These are phyloP conservation scores for Penicillium steckii DNA, from an alignment of 495 filamentous ascomycete genomes.

Conservation along the genomic window DNA sequence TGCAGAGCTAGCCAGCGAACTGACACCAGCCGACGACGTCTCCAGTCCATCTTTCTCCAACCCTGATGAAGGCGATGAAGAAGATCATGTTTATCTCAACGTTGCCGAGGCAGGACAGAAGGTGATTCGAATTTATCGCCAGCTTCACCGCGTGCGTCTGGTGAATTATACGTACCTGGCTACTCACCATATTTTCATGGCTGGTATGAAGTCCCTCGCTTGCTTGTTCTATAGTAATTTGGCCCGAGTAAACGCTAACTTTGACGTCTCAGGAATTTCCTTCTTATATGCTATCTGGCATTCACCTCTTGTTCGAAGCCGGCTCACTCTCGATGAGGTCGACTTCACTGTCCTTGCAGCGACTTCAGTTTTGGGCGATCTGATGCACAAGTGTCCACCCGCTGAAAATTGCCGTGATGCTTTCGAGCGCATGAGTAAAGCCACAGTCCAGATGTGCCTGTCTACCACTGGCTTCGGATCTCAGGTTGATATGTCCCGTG, in stretches of 20 bases:
- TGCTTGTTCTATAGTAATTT: background rate
- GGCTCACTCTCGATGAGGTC: conserved; percentile 86
- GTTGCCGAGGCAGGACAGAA: conserved; percentile 93
- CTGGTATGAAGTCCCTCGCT: conserved; percentile 56
- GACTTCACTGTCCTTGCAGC: conserved; percentile 96
- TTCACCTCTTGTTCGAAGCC: conserved; percentile 79
- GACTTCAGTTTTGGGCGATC: conserved; percentile 77
- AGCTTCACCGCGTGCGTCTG: conserved; percentile 80
- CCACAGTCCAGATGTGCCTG: conserved; percentile 87
- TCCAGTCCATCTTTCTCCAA: conserved; percentile 56
- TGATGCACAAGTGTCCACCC: conserved; percentile 76
- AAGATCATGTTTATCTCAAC: conserved; percentile 87
- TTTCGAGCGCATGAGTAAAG: conserved; percentile 93
- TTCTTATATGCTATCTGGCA: conserved; percentile 98
- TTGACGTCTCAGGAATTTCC: conserved; percentile 64
- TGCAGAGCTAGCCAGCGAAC: conserved; percentile 74
- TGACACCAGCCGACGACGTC: conserved; percentile 66
- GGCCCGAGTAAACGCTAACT: background rate
- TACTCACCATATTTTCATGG: conserved; percentile 98
- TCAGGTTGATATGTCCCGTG: conserved; percentile 35
- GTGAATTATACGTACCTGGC: conserved; percentile 96
- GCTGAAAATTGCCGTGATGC: conserved; percentile 87
- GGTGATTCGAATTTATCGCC: conserved; percentile 85
- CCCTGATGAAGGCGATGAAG: conserved; percentile 70
- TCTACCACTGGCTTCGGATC: conserved; percentile 78